These are phyloP conservation scores for Ballota nigra DNA, from an alignment of 257 asterid species.

Conservation along the genomic window DNA sequence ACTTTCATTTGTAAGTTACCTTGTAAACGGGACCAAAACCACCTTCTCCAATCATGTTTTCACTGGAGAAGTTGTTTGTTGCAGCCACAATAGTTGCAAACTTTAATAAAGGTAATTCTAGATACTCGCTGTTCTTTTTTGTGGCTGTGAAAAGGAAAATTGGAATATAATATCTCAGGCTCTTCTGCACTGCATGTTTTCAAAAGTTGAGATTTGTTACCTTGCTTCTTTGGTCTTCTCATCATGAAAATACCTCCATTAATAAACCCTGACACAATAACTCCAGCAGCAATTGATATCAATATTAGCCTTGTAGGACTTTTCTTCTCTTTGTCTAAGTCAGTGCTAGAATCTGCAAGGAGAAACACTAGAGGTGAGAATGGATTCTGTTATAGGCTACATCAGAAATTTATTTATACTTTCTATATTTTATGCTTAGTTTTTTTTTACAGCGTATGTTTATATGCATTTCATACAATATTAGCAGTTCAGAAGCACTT, in stretches of 20 bases:
- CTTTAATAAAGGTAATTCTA: conserved; percentile 32
- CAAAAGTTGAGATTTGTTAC: neutral
- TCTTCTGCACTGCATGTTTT: neutral
- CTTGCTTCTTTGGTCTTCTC: conserved; percentile 9
- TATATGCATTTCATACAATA: no score
- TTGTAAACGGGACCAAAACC: conserved; percentile 4
- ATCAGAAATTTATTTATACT: neutral
- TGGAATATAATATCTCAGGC: neutral
- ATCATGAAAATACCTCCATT: conserved; percentile 7
- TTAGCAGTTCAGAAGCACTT: no score
- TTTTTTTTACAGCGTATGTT: no score
- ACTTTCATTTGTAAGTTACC: conserved; percentile 22
- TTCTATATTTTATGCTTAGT: neutral
- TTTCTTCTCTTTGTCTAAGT: neutral
- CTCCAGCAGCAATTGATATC: conserved; percentile 16
- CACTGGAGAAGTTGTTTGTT: conserved; percentile 25
- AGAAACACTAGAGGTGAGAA: neutral
- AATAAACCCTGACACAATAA: conserved; percentile 13
- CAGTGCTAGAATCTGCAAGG: neutral
- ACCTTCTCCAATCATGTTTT: conserved; percentile 38
- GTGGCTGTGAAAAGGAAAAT: conserved; percentile 3
- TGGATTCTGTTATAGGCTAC: neutral
- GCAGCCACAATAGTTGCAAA: neutral
- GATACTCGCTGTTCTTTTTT: conserved; percentile 14
- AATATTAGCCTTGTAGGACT: neutral